Evolutionary conservation across 83 land plant genomes (phyloP).

Genomic region (Picea abies): DNA sequence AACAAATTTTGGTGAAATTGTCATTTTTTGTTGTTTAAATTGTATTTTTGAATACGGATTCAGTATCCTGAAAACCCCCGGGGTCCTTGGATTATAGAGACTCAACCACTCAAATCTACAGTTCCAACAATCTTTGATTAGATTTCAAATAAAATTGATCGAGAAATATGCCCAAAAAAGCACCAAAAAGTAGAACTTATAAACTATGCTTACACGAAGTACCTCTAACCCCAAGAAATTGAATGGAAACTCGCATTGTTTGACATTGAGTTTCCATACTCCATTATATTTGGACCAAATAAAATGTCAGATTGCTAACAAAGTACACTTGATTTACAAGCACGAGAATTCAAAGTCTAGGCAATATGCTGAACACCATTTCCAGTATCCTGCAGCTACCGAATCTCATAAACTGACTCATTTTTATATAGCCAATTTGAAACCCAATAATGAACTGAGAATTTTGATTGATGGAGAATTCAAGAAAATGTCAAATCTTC

Average conservation of each 20-base stretch:
- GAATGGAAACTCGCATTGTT: conserved; percentile 67
- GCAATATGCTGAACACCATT: conserved; percentile 76
- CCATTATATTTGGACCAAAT: conserved; percentile 91
- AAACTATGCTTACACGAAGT: conserved; percentile 24
- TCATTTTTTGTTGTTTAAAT: too few species aligned
- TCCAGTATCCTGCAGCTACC: conserved; percentile 72
- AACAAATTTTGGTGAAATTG: too few species aligned
- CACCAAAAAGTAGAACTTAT: too few species aligned
- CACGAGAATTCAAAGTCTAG: conserved; percentile 80
- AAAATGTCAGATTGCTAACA: conserved; percentile 80
- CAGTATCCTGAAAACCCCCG: too few species aligned
- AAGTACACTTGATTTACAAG: conserved; percentile 81
- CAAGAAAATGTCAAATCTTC: conserved; percentile 74
- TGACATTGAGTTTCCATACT: conserved; percentile 77
- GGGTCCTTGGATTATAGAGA: too few species aligned
- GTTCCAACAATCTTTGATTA: too few species aligned
- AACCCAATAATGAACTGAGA: conserved; percentile 58
- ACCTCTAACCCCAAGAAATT: conserved; percentile 72
- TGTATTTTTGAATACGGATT: too few species aligned
- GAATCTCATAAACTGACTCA: conserved; percentile 73
- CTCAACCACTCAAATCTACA: too few species aligned
- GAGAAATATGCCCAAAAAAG: too few species aligned
- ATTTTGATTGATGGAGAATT: conserved; percentile 80
- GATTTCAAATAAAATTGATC: too few species aligned
- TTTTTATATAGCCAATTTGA: conserved; percentile 76